phyloP scores from a whole-genome alignment of 768 basidiomycete species.

The Suillus ampliporus region DNA sequence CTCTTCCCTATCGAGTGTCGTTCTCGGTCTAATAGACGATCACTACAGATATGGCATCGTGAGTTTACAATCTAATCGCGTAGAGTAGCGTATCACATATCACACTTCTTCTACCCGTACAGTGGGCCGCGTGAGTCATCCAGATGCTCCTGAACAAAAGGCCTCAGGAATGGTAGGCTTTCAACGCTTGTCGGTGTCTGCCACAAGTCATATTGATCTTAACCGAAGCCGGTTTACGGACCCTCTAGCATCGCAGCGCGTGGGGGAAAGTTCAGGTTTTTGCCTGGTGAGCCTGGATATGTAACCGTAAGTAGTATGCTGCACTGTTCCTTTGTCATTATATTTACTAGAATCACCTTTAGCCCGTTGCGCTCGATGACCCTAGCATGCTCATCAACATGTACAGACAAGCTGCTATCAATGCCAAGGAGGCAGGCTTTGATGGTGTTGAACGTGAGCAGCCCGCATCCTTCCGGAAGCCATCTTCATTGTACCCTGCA shows the following conservation, averaged over 20 bases:
- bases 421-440: slow-evolving; percentile 59
- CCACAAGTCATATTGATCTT: background rate
- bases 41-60: slow-evolving; percentile 45
- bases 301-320: slow-evolving; percentile 40
- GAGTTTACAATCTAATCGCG: slow-evolving; percentile 11
- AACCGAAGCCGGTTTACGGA: slow-evolving; percentile 46
- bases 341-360: background rate
- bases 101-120: background rate
- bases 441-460: slow-evolving; percentile 57
- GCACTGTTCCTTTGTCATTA: background rate
- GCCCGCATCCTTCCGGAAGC: slow-evolving; percentile 3
- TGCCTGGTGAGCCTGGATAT: slow-evolving; percentile 45
- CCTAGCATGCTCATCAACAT: slow-evolving; percentile 44
- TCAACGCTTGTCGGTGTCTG: too few relatives aligned
- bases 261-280: slow-evolving; percentile 46
- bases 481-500: slow-evolving; percentile 19
- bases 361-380: slow-evolving; percentile 51
- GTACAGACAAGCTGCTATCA: slow-evolving; percentile 50
- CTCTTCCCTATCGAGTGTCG: background rate
- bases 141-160: slow-evolving; percentile 46
- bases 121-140: slow-evolving; percentile 45
- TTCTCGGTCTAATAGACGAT: background rate
- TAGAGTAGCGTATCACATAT: background rate
- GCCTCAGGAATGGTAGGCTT: slow-evolving; percentile 38
- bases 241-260: slow-evolving; percentile 51